Percentiles rank a stretch among this genome's conserved stretches.
These are phyloP conservation scores for Naematelia encephala DNA, from an alignment of 768 basidiomycete genomes.

Conservation along the genomic window DNA sequence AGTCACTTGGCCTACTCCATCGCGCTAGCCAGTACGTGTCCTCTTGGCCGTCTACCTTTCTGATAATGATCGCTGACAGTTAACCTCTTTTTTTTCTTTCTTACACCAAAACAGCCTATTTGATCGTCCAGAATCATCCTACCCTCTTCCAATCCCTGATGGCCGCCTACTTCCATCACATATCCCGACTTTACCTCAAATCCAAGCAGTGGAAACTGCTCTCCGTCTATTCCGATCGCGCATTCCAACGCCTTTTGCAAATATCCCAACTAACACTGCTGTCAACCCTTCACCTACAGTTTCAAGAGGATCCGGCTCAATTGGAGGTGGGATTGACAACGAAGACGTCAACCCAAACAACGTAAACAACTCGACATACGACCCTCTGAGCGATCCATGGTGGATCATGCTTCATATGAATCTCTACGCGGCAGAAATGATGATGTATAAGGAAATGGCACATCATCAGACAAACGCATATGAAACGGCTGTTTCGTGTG, in stretches of 20 bases:
- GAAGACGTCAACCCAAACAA: too few species aligned
- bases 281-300: background rate
- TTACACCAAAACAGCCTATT: constrained; percentile 27
- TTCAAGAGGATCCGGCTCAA: background rate
- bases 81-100: background rate
- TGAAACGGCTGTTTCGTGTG: constrained; percentile 34
- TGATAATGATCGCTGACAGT: too few species aligned
- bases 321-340: too few species aligned
- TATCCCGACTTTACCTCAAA: constrained; percentile 16
- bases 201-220: constrained; percentile 23
- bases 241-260: constrained; percentile 15
- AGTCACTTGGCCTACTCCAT: constrained; percentile 34
- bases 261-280: constrained; percentile 2
- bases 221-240: constrained; percentile 19
- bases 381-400: constrained; percentile 39
- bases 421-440: constrained; percentile 42
- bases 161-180: constrained; percentile 16
- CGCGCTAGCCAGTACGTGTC: constrained; percentile 35
- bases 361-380: too few species aligned
- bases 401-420: constrained; percentile 40
- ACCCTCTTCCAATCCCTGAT: constrained; percentile 11
- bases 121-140: constrained; percentile 33
- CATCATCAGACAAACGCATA: constrained; percentile 27
- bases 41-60: too few species aligned
- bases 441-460: constrained; percentile 42